These are phyloP conservation scores for Penicillium mononematosum DNA, from an alignment of 495 filamentous ascomycete species.

Conservation along the genomic window DNA sequence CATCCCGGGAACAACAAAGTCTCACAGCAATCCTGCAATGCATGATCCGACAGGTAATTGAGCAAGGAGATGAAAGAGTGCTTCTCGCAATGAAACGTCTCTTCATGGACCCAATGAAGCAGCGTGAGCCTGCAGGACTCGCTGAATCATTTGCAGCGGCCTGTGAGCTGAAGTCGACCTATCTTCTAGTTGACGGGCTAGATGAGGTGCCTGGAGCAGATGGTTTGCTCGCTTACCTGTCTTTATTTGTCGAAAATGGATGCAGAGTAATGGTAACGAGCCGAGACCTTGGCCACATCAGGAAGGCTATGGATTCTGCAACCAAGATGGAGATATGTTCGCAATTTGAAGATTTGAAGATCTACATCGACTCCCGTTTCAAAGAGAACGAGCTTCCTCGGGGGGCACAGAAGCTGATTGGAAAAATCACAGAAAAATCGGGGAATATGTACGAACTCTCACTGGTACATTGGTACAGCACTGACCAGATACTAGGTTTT, in stretches of 20 bases:
- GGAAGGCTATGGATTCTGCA: not conserved
- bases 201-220: not conserved
- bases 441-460: not conserved
- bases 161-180: not conserved
- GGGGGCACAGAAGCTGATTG: not conserved
- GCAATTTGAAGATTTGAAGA: not conserved
- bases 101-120: not conserved
- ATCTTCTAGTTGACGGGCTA: not conserved
- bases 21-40: not conserved
- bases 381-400: not conserved
- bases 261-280: not conserved
- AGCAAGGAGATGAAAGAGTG: not conserved
- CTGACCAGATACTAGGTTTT: not conserved
- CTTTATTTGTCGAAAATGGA: not conserved
- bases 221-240: not conserved
- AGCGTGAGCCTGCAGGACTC: not conserved
- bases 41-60: not conserved
- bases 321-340: not conserved
- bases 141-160: not conserved
- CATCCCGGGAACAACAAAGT: not conserved
- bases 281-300: not conserved
- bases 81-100: not conserved
- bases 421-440: not conserved
- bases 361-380: not conserved
- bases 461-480: not conserved